Conservation (phyloP, 257 asterid genomes). For the Solanum arcanum region DNA sequence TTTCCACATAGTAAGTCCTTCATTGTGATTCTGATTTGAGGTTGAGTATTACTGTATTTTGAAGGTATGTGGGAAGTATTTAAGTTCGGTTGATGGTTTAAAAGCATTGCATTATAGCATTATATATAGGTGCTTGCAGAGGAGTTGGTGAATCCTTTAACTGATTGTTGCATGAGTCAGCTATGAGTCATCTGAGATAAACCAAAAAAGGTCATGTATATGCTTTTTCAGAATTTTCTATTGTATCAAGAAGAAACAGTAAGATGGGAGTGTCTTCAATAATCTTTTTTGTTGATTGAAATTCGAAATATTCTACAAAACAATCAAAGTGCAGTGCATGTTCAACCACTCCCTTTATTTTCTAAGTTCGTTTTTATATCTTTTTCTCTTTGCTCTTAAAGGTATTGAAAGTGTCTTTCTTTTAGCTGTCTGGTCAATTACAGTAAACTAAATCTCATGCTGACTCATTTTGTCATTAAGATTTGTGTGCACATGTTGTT, state of each 20-base stretch:
- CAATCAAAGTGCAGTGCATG: not conserved
- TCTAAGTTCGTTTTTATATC: not conserved
- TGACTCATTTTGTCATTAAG: not conserved
- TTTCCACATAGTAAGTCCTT: not conserved
- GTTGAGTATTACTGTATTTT: not conserved
- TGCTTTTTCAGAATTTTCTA: not conserved
- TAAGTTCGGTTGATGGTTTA: not conserved
- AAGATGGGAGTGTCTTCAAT: not conserved
- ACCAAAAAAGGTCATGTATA: not conserved
- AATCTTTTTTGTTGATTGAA: not conserved
- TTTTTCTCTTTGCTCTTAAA: not conserved
- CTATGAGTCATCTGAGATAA: slow-evolving; percentile 1
- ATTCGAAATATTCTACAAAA: not conserved
- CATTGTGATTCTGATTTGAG: not conserved
- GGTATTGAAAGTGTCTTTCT: not conserved
- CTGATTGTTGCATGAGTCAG: slow-evolving; percentile 6
- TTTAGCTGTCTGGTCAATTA: not conserved
- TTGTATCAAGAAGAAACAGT: not conserved
- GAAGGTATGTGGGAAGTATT: not conserved
- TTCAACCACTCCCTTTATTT: not conserved
- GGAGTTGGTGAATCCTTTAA: not conserved
- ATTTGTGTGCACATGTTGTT: not conserved
- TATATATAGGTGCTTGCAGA: slow-evolving; percentile 6
- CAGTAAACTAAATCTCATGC: not conserved
- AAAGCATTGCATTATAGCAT: not conserved